These are phyloP conservation scores for Debaryomyces prosopidis DNA, from an alignment of 805 yeast genomes.

Conservation along the genomic window DNA sequence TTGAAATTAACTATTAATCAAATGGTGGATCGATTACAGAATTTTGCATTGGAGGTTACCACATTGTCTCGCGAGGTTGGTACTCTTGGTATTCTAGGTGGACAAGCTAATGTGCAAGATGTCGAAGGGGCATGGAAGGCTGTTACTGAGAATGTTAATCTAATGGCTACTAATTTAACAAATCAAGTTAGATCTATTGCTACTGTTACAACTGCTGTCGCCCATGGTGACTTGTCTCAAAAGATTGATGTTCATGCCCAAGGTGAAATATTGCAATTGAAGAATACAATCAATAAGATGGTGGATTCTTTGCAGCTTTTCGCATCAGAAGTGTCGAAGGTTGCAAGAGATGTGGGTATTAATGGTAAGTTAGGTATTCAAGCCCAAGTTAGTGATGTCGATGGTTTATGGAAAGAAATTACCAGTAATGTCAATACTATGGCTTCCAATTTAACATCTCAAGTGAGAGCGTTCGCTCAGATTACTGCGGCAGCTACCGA, in stretches of 20 bases:
- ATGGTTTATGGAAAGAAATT: constrained; percentile 89
- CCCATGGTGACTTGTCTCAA: constrained; percentile 83
- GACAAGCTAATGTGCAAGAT: constrained; percentile 53
- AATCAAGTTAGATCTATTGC: constrained; percentile 89
- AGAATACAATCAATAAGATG: constrained; percentile 87
- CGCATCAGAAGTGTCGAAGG: constrained; percentile 86
- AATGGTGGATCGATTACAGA: constrained; percentile 52
- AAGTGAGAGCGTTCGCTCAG: constrained; percentile 90
- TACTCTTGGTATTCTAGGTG: constrained; percentile 48
- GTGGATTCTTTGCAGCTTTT: constrained; percentile 87
- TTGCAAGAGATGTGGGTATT: constrained; percentile 90
- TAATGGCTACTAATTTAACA: constrained; percentile 50
- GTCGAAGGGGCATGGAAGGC: constrained; percentile 55
- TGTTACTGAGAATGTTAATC: constrained; percentile 46
- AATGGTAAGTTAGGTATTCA: constrained; percentile 92
- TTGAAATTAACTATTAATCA: constrained; percentile 50
- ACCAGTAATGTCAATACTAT: constrained; percentile 89
- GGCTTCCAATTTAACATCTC: constrained; percentile 92
- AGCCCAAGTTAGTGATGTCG: constrained; percentile 88
- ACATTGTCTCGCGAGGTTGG: constrained; percentile 50
- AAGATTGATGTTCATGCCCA: constrained; percentile 88
- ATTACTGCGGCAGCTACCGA: constrained; percentile 94
- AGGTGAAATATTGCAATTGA: constrained; percentile 84
- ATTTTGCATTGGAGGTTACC: constrained; percentile 47
- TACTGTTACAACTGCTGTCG: constrained; percentile 88